Evolutionary conservation across 169 alveolate species (phyloP), one percentile per base, ranked within the genome.

Genomic region (Eimeria sp.): DNA sequence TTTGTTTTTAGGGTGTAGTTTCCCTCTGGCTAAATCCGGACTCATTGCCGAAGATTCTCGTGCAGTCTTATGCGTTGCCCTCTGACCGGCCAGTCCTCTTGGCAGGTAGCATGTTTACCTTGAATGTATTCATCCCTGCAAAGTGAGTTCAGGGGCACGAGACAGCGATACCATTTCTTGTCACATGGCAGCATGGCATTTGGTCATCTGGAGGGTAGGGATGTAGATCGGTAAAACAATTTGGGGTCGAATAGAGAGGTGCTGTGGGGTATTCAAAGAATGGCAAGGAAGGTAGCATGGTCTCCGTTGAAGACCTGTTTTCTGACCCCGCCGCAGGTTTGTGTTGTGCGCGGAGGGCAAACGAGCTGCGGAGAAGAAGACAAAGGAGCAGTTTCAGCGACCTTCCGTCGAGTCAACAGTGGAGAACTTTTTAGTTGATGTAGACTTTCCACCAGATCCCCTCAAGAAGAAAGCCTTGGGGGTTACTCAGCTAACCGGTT

Each of bases 101-200:
- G 56, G 83, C 49, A 43, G 20, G 76, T 62, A 95, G 91, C 87
- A 95, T 95, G 97, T 95, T 95, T 74, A 87, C 91, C 76, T 43
- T 95, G 85, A 95, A 95, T 52, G 95, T 91, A 74, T 91, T 89
- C 88, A 85, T 95, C 66, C 97, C 93, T 43, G 95, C 96, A 40
- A 97, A 95, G 97, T 95, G 71, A 97, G 97, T 76, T 77, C 20
- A n/a, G n/a, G 25, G 52, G 9, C 54, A 71, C n/a, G 80, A 16
- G 54, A 33, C 10, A 71, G 33, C 80, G n/a, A 30, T 10, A 33
- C 16, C 10, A 66, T 66, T 71, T 33, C 11, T 71, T 71, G 54
- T n/a, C 27, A 13, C 11, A 8, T 37, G 9, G 49, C 54, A 14
- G 54, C 25, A 25, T 71, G 80, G 8, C 14, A 3, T 71, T 71